These are phyloP conservation scores for Alternaria infectoria DNA, from an alignment of 2,329 filamentous ascomycete genomes.

Conservation along the genomic window DNA sequence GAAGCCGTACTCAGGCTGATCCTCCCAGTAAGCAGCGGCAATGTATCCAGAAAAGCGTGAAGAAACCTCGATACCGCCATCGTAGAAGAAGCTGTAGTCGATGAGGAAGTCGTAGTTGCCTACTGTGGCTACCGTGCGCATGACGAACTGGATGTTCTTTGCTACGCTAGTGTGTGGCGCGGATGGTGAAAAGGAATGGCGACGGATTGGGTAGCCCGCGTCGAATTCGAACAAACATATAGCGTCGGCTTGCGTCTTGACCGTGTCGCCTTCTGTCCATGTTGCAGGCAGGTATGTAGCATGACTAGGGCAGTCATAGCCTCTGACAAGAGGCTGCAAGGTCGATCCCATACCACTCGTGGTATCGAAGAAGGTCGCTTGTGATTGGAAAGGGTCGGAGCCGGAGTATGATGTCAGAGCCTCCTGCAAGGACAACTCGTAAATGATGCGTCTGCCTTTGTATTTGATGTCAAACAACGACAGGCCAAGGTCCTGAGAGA, in stretches of 20 bases:
- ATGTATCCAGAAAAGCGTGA: constrained; percentile 40
- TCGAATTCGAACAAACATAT: constrained; percentile 50
- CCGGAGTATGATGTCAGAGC: constrained; percentile 61
- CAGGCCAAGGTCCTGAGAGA: constrained; percentile 57
- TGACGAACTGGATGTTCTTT: constrained; percentile 47
- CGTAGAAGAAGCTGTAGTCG: constrained; percentile 36
- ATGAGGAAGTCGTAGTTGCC: constrained; percentile 48
- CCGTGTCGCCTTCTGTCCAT: constrained; percentile 48
- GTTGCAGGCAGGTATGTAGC: constrained; percentile 59
- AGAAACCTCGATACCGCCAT: constrained; percentile 34
- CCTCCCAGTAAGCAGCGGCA: constrained; percentile 30
- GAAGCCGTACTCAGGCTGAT: constrained; percentile 46
- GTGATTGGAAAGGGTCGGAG: constrained; percentile 56
- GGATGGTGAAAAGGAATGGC: constrained; percentile 28
- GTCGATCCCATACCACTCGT: constrained; percentile 58
- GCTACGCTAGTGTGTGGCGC: constrained; percentile 36
- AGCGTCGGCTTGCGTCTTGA: constrained; percentile 45
- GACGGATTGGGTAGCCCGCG: constrained; percentile 38
- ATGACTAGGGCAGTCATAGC: constrained; percentile 61
- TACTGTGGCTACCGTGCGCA: constrained; percentile 58
- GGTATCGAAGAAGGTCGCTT: constrained; percentile 56
- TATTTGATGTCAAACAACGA: constrained; percentile 60
- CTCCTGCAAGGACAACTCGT: constrained; percentile 63
- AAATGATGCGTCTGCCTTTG: constrained; percentile 62
- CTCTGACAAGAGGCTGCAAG: constrained; percentile 51